Base-by-base conservation (phyloP, 169 alveolate genomes). In the Eimeria praecox region DNA sequence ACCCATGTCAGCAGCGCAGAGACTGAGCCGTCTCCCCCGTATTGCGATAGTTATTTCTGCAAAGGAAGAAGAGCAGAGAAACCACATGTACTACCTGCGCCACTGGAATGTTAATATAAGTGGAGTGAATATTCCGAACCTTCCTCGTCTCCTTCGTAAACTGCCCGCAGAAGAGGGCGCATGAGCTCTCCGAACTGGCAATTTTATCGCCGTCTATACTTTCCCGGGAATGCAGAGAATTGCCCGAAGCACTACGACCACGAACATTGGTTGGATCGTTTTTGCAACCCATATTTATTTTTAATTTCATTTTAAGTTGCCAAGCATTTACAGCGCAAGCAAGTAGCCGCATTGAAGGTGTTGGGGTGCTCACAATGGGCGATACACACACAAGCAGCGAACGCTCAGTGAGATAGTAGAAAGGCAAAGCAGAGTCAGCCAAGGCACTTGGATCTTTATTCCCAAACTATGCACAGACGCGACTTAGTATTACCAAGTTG, bases 51-150 rank as follows among this genome's bases (percentile, higher is more conserved):
- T 69, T 49, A 35, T 69, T 33, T 69, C 49, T 69, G 80, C 80
- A 33, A 69, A 69, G 49, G 80, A 69, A 69, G 14, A 33, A 14
- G 80, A 69, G 49, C 80, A 69, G 35, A 69, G 35, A 69, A 30
- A n/a, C 30, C 80, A 69, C 2, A 14, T 69, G 80, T 69, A 69
- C 18, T 22, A 69, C 80, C 46, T 69, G 5, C 80, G 80, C 12
- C 80, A 69, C n/a, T 69, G 80, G 80, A 69, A 69, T 6, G 30
- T 69, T 49, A 35, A 69, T 10, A n/a, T 30, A 10, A 69, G 49
- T 33, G 80, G 49, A 2, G 80, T 69, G 49, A 69, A 69, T 35
- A 69, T 69, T 69, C 80, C 80, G 80, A 35, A 49, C 12, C 80
- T 69, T 69, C 80, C 80, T 33, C 30, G 80, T 33, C 80, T 69